Evolutionary conservation across 129 eudicot species (phyloP), one percentile per base, ranked within the genome.

Genomic region (Rutidosis leptorrhynchoides): DNA sequence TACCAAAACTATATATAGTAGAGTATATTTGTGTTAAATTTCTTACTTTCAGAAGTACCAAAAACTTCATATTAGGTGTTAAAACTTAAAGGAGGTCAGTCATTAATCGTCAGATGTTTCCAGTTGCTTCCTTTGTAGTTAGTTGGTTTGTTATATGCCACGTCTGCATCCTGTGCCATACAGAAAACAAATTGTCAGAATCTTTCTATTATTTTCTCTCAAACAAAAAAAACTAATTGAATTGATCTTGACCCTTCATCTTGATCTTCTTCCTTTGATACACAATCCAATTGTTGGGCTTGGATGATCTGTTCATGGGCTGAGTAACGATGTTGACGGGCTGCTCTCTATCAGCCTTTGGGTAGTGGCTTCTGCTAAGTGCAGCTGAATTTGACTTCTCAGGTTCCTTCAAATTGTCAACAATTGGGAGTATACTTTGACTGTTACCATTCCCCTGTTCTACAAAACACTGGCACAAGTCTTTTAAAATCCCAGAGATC

Each of bases 331-430:
- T 24, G 67, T 82, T 79, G 37, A 62, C 28, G 42, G 85, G 85
- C 54, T 2, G 72, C 6, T 7, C 59, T 85, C 92, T 85, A 64
- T 85, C 92, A 53, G 65, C 72, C 16, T 82, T 12, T 11, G 28
- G 51, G 51, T 67, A 66, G 27, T 3, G 69, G 42, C 23, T 37
- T 33, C 57, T 68, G 52, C 26, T 3, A 23, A 46, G 16, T 20
- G 55, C 68, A 58, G 27, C 53, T 4, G 61, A 26, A 6, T 7
- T 54, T 54, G 59, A 54, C 24, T 66, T 62, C 32, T 71, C 64
- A 23, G 73, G 43, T 21, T 27, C 26, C 46, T 52, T 40, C 51
- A 37, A 21, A 46, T 16, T 57, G 27, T 26, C 75, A 64, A 43
- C 51, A 72, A 64, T 27, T 26, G 78, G 40, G 12, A 37, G 28